A percentile compares a stretch with the other conserved stretches of the same genome.
These are phyloP conservation scores for Pseudogymnoascus sp. DNA, from an alignment of 2,329 filamentous ascomycete species.

Conservation along the genomic window DNA sequence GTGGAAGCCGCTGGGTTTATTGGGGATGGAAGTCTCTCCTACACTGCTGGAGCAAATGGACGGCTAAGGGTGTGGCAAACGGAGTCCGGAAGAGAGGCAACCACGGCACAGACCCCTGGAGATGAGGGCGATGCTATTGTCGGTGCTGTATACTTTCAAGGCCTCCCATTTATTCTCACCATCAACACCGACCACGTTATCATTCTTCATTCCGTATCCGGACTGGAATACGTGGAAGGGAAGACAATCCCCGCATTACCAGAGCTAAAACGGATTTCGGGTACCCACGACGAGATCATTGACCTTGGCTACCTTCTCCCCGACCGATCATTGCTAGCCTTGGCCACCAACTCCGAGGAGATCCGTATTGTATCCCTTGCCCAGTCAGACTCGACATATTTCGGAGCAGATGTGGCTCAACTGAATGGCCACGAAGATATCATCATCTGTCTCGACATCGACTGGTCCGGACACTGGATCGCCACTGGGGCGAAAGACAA, in stretches of 20 bases:
- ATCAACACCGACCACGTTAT: slow-evolving; percentile 87
- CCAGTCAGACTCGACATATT: slow-evolving; percentile 44
- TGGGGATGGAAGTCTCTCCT: slow-evolving; percentile 60
- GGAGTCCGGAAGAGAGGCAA: slow-evolving; percentile 68
- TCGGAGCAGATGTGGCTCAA: slow-evolving; percentile 80
- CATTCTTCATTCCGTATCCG: slow-evolving; percentile 55
- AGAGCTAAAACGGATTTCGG: slow-evolving; percentile 70
- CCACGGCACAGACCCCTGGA: slow-evolving; percentile 56
- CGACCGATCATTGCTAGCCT: slow-evolving; percentile 71
- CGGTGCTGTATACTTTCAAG: slow-evolving; percentile 56
- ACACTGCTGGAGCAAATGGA: slow-evolving; percentile 77
- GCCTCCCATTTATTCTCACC: slow-evolving; percentile 63
- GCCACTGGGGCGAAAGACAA: slow-evolving; percentile 97
- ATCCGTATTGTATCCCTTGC: slow-evolving; percentile 73
- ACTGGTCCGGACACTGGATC: slow-evolving; percentile 96
- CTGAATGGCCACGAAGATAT: slow-evolving; percentile 92
- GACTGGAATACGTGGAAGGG: slow-evolving; percentile 32
- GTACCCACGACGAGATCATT: slow-evolving; percentile 96
- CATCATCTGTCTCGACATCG: slow-evolving; percentile 85
- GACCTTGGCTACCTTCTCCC: slow-evolving; percentile 80
- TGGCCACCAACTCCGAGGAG: slow-evolving; percentile 93
- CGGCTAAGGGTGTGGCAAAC: slow-evolving; percentile 77
- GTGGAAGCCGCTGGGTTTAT: slow-evolving; percentile 80
- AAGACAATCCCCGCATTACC: slow-evolving; percentile 28
- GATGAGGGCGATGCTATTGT: slow-evolving; percentile 60